Conservation (phyloP, 306 rosid genomes). For the Benincasa hispida region DNA sequence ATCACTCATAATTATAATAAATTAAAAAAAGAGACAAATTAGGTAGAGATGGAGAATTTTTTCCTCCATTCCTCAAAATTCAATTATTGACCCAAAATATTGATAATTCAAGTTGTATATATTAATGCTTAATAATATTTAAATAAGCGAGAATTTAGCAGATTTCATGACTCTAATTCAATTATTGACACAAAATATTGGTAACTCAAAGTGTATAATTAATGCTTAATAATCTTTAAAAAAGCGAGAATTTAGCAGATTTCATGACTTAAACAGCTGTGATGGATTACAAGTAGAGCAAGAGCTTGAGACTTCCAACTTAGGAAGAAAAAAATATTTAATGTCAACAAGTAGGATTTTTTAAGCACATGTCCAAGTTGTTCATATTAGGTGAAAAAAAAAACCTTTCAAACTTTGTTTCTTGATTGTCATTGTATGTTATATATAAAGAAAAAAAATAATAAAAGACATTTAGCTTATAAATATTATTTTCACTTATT, state of each 20-base stretch:
- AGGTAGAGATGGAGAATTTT: no score
- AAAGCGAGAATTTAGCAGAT: not conserved
- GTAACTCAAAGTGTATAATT: not conserved
- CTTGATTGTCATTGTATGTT: no score
- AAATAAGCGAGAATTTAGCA: not conserved
- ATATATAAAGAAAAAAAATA: no score
- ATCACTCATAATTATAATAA: no score
- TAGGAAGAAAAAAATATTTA: not conserved
- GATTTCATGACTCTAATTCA: not conserved
- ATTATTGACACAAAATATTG: not conserved
- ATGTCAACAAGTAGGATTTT: not conserved
- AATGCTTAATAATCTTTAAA: not conserved
- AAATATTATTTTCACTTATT: no score
- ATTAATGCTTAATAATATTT: not conserved
- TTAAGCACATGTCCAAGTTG: not conserved
- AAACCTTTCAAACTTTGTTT: no score
- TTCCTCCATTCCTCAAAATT: no score
- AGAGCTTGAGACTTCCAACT: not conserved
- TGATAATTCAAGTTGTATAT: not conserved
- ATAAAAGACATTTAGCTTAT: no score
- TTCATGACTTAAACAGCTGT: not conserved
- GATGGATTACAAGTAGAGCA: not conserved
- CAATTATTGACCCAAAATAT: not conserved
- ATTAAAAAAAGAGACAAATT: no score
- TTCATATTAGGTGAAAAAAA: not conserved